A percentile compares a stretch with the other conserved stretches of the same genome.
These are phyloP conservation scores for Tricholoma sp. DNA, from an alignment of 768 basidiomycete species.

Conservation along the genomic window DNA sequence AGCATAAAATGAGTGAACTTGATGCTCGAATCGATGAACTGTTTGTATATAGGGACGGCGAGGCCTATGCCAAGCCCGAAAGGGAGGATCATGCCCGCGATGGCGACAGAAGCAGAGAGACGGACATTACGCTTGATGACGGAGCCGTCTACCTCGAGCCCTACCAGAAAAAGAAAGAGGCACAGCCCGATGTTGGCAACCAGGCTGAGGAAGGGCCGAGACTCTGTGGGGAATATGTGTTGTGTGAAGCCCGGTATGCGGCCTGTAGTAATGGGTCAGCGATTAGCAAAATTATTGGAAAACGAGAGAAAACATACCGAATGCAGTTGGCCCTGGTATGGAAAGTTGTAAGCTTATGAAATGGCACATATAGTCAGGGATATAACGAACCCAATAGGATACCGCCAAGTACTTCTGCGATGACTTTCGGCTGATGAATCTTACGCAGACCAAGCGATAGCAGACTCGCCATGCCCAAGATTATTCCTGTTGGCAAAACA, in stretches of 20 bases:
- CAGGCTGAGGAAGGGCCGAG: constrained; percentile 74
- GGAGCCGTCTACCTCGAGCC: constrained; percentile 80
- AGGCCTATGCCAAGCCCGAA: constrained; percentile 78
- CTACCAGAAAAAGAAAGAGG: constrained; percentile 89
- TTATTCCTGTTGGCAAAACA: constrained; percentile 50
- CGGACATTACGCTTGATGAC: constrained; percentile 77
- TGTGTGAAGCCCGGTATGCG: constrained; percentile 86
- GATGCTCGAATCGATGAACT: constrained; percentile 64
- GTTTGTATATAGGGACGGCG: constrained; percentile 59
- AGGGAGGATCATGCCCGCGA: constrained; percentile 82
- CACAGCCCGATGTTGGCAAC: constrained; percentile 86
- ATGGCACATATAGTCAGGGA: neutral
- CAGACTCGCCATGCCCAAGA: constrained; percentile 73
- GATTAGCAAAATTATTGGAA: neutral
- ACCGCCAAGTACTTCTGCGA: constrained; percentile 79
- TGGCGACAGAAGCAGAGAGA: constrained; percentile 61
- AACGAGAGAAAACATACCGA: constrained; percentile 24
- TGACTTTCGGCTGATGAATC: constrained; percentile 79
- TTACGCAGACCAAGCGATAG: constrained; percentile 65
- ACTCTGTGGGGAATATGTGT: constrained; percentile 73
- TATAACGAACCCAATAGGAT: constrained; percentile 64
- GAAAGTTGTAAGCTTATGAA: constrained; percentile 6
- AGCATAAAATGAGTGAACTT: constrained; percentile 90
- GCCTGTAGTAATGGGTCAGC: constrained; percentile 30
- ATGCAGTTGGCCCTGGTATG: constrained; percentile 42